A percentile compares a stretch with the other conserved stretches of the same genome.
These are phyloP conservation scores for Phoma sp. DNA, from an alignment of 2,329 filamentous ascomycete species.

Conservation along the genomic window DNA sequence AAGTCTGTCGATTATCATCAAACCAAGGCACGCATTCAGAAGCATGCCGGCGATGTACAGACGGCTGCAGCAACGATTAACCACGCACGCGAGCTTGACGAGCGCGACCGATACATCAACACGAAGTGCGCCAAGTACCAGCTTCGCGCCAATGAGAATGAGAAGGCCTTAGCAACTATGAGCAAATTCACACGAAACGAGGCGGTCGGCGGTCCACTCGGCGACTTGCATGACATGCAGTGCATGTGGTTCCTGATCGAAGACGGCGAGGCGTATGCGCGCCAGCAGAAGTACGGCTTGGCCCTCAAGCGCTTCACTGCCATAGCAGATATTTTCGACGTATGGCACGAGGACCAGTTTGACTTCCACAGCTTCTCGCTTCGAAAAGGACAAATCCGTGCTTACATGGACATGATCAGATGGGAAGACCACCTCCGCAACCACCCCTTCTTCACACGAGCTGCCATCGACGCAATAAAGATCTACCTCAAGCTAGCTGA, in stretches of 20 bases:
- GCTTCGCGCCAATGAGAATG: conserved; percentile 88
- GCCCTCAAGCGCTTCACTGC: conserved; percentile 92
- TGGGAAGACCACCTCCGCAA: conserved; percentile 94
- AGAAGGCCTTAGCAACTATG: conserved; percentile 85
- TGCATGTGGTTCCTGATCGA: conserved; percentile 97
- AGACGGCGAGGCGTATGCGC: conserved; percentile 87
- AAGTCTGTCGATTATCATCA: conserved; percentile 90
- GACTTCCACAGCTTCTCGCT: conserved; percentile 98
- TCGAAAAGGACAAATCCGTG: conserved; percentile 93
- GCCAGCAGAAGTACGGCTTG: conserved; percentile 81
- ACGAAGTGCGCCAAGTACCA: conserved; percentile 98
- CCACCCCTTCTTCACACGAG: conserved; percentile 90
- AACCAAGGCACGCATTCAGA: conserved; percentile 94
- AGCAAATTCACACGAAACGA: conserved; percentile 94
- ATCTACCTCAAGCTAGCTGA: conserved; percentile 83
- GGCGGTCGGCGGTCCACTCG: conserved; percentile 83
- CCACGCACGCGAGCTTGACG: conserved; percentile 81
- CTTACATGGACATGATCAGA: conserved; percentile 93
- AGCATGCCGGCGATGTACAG: conserved; percentile 81
- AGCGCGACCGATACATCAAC: conserved; percentile 96
- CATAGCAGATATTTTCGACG: conserved; percentile 91
- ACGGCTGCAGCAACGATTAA: conserved; percentile 91
- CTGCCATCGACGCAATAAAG: conserved; percentile 80
- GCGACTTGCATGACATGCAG: conserved; percentile 96
- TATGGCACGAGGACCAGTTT: conserved; percentile 98